Conservation (phyloP, 257 asterid species). For the Salvia splendens region DNA sequence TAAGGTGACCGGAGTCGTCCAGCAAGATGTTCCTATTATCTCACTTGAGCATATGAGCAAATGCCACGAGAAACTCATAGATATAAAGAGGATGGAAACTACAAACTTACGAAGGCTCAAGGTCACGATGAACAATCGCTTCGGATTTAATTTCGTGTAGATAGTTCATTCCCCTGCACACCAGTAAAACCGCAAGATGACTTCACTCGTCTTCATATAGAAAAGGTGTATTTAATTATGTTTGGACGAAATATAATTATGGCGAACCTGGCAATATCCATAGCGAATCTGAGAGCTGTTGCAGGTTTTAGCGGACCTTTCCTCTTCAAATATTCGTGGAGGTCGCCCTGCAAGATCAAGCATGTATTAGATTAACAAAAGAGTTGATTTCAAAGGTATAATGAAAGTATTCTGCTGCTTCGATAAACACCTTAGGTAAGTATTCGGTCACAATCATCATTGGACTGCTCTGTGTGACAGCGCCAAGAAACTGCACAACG, state of each 20-base stretch:
- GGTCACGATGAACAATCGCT: conserved; percentile 91
- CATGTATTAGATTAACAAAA: conserved; percentile 17
- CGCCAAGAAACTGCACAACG: conserved; percentile 96
- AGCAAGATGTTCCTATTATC: conserved; percentile 82
- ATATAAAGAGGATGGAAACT: conserved; percentile 17
- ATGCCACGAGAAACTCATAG: conserved; percentile 28
- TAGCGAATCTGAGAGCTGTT: conserved; percentile 83
- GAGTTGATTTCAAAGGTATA: neutral
- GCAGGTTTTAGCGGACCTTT: conserved; percentile 82
- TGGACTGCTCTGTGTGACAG: conserved; percentile 95
- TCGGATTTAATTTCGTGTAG: conserved; percentile 79
- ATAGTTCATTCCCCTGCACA: conserved; percentile 93
- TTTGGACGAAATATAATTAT: conserved; percentile 6
- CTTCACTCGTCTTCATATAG: conserved; percentile 2
- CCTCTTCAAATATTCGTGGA: conserved; percentile 59
- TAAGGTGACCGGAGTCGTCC: conserved; percentile 94
- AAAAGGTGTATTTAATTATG: neutral
- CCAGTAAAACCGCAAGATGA: conserved; percentile 26
- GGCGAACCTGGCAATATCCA: conserved; percentile 91
- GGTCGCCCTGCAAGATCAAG: conserved; percentile 68
- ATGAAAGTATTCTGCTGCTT: conserved; percentile 3
- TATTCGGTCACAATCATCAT: conserved; percentile 99
- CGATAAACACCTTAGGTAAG: conserved; percentile 71
- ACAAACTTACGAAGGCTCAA: conserved; percentile 89
- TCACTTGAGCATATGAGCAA: conserved; percentile 29